Evolutionary conservation across 768 basidiomycete species (phyloP).

Genomic region (Hemileccinum impolitum): DNA sequence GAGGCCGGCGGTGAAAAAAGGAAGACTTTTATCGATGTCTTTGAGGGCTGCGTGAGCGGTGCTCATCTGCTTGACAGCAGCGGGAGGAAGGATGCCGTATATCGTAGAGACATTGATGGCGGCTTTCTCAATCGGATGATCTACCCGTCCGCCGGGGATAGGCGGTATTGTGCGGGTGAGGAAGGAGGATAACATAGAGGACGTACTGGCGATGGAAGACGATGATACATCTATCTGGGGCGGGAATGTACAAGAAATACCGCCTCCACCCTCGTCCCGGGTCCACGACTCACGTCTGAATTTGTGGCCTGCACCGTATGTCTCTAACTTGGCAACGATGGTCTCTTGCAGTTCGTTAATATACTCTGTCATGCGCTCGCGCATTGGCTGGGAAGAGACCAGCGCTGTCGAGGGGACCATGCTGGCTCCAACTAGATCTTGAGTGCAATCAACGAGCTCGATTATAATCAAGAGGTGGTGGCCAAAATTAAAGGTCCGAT

Average conservation of each 20-base stretch:
- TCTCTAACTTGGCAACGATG: slow-evolving; percentile 22
- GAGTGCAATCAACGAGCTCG: too few relatives aligned
- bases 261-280: slow-evolving; percentile 16
- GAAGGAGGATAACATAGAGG: neutral
- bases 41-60: slow-evolving; percentile 16
- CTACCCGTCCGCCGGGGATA: neutral
- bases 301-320: slow-evolving; percentile 3
- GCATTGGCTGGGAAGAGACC: slow-evolving; percentile 6
- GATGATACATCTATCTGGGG: neutral
- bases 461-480: too few relatives aligned
- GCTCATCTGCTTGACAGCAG: slow-evolving; percentile 23
- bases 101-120: slow-evolving; percentile 21
- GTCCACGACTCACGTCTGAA: slow-evolving; percentile 20
- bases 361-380: slow-evolving; percentile 10
- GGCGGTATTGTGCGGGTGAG: neutral
- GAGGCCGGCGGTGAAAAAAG: slow-evolving; percentile 18
- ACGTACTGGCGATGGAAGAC: neutral
- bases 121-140: slow-evolving; percentile 21
- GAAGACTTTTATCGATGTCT: slow-evolving; percentile 10
- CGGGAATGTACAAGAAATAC: slow-evolving; percentile 18
- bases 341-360: slow-evolving; percentile 17
- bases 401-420: neutral
- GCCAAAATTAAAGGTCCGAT: too few relatives aligned
- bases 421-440: too few relatives aligned
- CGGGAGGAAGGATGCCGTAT: slow-evolving; percentile 13